These are phyloP conservation scores for Porpolomopsis calyptriformis DNA, from an alignment of 768 basidiomycete species.

Conservation along the genomic window DNA sequence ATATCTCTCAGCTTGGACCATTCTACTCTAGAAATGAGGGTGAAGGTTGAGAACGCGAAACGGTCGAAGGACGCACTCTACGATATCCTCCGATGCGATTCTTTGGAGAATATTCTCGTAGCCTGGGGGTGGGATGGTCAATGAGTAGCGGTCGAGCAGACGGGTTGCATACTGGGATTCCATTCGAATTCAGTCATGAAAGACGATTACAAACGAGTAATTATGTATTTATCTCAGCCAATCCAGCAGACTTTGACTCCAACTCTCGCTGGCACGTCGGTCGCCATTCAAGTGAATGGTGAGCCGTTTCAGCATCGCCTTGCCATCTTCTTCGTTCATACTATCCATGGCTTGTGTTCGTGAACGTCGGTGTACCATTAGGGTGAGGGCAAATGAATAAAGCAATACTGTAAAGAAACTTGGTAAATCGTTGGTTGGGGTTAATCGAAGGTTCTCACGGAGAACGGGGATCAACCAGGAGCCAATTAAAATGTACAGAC, in stretches of 20 bases:
- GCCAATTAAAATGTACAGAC: slow-evolving; percentile 36
- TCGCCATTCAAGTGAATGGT: too few relatives aligned
- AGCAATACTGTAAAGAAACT: too few relatives aligned
- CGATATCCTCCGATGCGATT: slow-evolving; percentile 53
- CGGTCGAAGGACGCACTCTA: slow-evolving; percentile 37
- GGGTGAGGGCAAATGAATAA: too few relatives aligned
- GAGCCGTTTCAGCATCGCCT: too few relatives aligned
- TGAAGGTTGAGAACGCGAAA: background rate
- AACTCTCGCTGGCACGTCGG: too few relatives aligned
- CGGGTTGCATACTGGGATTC: slow-evolving; percentile 36
- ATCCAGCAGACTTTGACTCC: too few relatives aligned
- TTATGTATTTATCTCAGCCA: too few relatives aligned
- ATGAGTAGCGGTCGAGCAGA: background rate
- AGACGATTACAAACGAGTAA: too few relatives aligned
- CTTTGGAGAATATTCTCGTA: slow-evolving; percentile 47
- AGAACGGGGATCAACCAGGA: slow-evolving; percentile 46
- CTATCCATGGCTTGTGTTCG: too few relatives aligned
- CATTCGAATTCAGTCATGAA: slow-evolving; percentile 38
- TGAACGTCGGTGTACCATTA: too few relatives aligned
- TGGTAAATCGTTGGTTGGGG: too few relatives aligned
- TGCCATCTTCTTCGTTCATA: too few relatives aligned
- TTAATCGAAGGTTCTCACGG: slow-evolving; percentile 38
- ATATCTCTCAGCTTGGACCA: slow-evolving; percentile 62
- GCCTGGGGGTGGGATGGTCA: slow-evolving; percentile 17
- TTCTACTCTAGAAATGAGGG: slow-evolving; percentile 37